phyloP scores from a whole-genome alignment of 2,329 filamentous ascomycete genomes.

The Cadophora sp. region DNA sequence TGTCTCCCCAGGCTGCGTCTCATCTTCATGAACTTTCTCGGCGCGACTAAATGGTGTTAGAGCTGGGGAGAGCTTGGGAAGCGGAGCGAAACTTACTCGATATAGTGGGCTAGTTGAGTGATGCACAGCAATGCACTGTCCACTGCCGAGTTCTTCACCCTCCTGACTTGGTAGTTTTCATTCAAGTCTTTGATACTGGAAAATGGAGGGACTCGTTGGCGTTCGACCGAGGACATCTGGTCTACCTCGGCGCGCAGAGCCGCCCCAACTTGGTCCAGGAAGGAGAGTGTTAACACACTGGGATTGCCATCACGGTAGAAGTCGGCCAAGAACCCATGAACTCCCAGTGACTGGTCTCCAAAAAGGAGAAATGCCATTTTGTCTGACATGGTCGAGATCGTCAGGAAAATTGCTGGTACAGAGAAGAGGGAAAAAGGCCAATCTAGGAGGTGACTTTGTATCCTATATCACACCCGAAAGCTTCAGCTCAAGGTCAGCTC shows the following conservation, averaged over 20 bases:
- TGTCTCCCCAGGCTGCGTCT: constrained; percentile 55
- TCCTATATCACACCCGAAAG: constrained; percentile 18
- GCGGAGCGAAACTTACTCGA: constrained; percentile 58
- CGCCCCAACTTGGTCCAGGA: constrained; percentile 63
- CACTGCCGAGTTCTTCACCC: constrained; percentile 63
- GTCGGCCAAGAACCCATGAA: constrained; percentile 66
- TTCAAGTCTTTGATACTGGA: constrained; percentile 68
- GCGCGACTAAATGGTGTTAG: constrained; percentile 48
- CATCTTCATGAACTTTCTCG: constrained; percentile 62
- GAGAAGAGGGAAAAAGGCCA: background rate
- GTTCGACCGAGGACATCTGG: constrained; percentile 60
- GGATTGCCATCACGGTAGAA: constrained; percentile 54
- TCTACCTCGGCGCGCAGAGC: constrained; percentile 67
- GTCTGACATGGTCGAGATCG: constrained; percentile 20
- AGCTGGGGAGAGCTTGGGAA: background rate
- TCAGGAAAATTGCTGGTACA: constrained; percentile 14
- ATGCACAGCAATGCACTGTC: constrained; percentile 71
- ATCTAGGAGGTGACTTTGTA: constrained; percentile 3
- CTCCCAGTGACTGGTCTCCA: constrained; percentile 74
- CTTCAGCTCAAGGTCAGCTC: constrained; percentile 1
- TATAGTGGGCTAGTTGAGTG: constrained; percentile 71
- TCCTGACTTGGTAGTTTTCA: constrained; percentile 66
- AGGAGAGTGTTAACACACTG: constrained; percentile 63
- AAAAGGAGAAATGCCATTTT: constrained; percentile 66
- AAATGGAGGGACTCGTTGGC: constrained; percentile 66